These are phyloP conservation scores for Boletus pseudopeckii DNA, from an alignment of 768 basidiomycete genomes.

Conservation along the genomic window DNA sequence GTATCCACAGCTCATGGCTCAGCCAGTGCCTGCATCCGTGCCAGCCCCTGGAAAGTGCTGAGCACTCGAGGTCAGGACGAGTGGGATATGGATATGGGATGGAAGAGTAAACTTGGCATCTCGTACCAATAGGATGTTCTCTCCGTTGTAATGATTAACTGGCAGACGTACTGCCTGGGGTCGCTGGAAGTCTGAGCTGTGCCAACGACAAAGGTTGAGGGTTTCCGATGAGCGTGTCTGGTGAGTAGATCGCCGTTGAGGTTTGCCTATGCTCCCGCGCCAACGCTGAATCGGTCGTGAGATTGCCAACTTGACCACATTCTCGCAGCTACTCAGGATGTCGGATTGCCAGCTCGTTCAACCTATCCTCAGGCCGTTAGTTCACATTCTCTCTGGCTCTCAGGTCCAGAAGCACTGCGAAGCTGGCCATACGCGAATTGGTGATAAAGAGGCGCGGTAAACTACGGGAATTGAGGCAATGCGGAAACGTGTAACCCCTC, in stretches of 20 bases:
- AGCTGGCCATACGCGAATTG: conserved; percentile 12
- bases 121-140: conserved; percentile 9
- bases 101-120: conserved; percentile 2
- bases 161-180: conserved; percentile 15
- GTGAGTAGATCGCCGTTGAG: conserved; percentile 19
- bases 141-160: conserved; percentile 10
- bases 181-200: neutral
- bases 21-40: conserved; percentile 39
- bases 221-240: conserved; percentile 11
- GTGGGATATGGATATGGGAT: neutral
- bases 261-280: neutral
- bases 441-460: conserved; percentile 30
- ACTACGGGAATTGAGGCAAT: conserved; percentile 32
- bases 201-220: neutral
- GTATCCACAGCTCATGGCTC: conserved; percentile 54
- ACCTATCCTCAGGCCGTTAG: neutral
- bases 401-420: conserved; percentile 20
- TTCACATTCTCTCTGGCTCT: neutral
- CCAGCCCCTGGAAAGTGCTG: conserved; percentile 36
- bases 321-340: neutral
- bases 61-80: conserved; percentile 5
- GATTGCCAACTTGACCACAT: conserved; percentile 5
- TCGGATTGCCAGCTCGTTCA: neutral
- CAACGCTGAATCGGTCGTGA: neutral
- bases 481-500: conserved; percentile 24